Conservation (phyloP, 768 basidiomycete genomes). For the Suillus plorans region DNA sequence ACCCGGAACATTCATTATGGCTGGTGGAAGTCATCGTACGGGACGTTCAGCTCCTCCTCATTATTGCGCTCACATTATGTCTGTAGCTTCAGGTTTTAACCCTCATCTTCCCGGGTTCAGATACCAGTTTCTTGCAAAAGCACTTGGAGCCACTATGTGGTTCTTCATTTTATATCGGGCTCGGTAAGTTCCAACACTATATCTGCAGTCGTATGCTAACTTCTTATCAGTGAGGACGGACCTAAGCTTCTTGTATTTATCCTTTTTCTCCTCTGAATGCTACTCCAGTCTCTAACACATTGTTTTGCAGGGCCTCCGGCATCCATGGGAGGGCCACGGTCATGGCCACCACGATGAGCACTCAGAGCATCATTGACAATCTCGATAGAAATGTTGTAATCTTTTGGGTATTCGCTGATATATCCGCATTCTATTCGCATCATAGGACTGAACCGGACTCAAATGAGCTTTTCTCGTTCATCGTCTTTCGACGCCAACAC, state of each 20-base stretch:
- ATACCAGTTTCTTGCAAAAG: constrained; percentile 79
- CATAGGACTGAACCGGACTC: not conserved
- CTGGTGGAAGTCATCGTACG: constrained; percentile 31
- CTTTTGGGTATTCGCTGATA: not conserved
- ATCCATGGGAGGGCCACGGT: constrained; percentile 67
- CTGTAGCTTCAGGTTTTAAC: constrained; percentile 73
- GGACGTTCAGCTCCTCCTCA: not conserved
- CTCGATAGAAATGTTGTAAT: constrained; percentile 15
- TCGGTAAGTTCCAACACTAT: constrained; percentile 54
- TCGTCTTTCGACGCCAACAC: not conserved
- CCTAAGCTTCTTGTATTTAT: constrained; percentile 63
- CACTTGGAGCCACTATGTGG: constrained; percentile 94
- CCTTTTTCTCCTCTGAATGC: not conserved
- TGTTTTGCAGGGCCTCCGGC: constrained; percentile 48
- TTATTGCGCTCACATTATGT: constrained; percentile 5
- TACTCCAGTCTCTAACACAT: not conserved
- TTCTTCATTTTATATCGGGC: constrained; percentile 98
- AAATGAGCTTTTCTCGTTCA: not conserved
- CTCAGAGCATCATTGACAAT: constrained; percentile 38
- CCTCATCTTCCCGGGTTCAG: constrained; percentile 81
- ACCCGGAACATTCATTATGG: constrained; percentile 31
- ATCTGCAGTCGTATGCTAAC: not conserved
- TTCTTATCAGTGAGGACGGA: constrained; percentile 63
- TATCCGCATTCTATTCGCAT: not conserved
- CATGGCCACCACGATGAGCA: constrained; percentile 41